phyloP scores from a whole-genome alignment of 108 stramenopile genomes.

The Nitzschia sp. region DNA sequence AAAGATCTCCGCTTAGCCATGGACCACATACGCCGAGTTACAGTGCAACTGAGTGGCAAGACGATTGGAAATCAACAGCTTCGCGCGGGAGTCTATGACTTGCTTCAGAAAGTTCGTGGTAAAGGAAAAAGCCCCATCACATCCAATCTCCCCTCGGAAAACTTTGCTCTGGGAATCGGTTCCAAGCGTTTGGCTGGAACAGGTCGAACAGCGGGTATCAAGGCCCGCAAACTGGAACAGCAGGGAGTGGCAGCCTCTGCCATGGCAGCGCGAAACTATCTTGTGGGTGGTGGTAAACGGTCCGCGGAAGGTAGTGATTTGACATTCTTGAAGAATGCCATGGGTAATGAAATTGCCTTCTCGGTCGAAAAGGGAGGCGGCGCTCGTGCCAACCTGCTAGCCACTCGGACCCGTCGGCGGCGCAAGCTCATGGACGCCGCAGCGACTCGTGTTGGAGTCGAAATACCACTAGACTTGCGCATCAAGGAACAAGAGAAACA shows the following conservation, averaged over 20 bases:
- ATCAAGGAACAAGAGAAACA: conserved; percentile 50
- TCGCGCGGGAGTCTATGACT: conserved; percentile 77
- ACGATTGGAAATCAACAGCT: conserved; percentile 66
- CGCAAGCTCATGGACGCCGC: conserved; percentile 81
- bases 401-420: conserved; percentile 52
- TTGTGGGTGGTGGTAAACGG: conserved; percentile 41
- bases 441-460: conserved; percentile 73
- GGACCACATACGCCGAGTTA: conserved; percentile 76
- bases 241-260: conserved; percentile 65
- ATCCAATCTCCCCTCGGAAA: conserved; percentile 87
- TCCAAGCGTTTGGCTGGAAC: conserved; percentile 87
- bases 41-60: conserved; percentile 79
- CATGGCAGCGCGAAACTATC: conserved; percentile 36
- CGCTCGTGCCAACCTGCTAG: conserved; percentile 77
- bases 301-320: conserved; percentile 51
- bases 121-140: conserved; percentile 69
- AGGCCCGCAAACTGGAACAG: conserved; percentile 70
- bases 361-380: conserved; percentile 88
- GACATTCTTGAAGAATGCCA: conserved; percentile 86
- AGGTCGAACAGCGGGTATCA: conserved; percentile 82
- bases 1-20: conserved; percentile 69
- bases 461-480: conserved; percentile 59
- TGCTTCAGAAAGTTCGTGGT: conserved; percentile 84
- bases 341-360: conserved; percentile 85
- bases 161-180: conserved; percentile 79